These are phyloP conservation scores for Penicillium verhagenii DNA, from an alignment of 495 filamentous ascomycete genomes.

Conservation along the genomic window DNA sequence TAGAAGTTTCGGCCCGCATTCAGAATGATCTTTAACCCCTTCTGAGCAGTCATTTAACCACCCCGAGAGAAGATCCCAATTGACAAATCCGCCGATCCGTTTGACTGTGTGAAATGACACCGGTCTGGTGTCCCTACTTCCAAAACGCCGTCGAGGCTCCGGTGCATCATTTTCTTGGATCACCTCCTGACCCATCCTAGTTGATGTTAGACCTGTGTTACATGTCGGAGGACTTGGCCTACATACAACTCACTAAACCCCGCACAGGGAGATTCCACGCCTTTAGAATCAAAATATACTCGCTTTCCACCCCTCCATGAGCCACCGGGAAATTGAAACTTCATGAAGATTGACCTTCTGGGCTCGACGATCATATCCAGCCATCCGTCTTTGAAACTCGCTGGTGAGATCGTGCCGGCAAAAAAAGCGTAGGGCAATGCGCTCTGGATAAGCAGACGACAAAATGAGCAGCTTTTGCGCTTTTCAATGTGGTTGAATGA, in stretches of 20 bases:
- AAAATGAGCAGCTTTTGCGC: neutral
- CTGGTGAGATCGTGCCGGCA: neutral
- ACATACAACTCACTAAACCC: neutral
- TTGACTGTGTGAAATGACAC: neutral
- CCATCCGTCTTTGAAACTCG: neutral
- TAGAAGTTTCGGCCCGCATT: neutral
- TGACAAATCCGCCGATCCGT: neutral
- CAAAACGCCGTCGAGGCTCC: neutral
- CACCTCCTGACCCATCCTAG: neutral
- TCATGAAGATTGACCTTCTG: neutral
- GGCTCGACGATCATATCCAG: neutral
- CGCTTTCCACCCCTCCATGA: neutral
- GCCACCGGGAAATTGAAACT: neutral
- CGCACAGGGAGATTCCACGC: neutral
- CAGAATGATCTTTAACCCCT: neutral
- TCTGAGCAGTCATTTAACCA: neutral
- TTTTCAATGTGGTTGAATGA: neutral
- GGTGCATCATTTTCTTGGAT: neutral
- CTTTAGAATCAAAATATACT: neutral
- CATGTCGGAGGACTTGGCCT: neutral
- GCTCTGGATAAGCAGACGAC: neutral
- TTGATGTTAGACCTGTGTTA: neutral
- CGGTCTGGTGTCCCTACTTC: neutral
- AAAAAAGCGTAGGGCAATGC: neutral
- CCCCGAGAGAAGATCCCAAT: neutral